A percentile compares a stretch with the other conserved stretches of the same genome.
phyloP scores from a whole-genome alignment of 2,329 filamentous ascomycete species.

The Epichloe gansuensis region DNA sequence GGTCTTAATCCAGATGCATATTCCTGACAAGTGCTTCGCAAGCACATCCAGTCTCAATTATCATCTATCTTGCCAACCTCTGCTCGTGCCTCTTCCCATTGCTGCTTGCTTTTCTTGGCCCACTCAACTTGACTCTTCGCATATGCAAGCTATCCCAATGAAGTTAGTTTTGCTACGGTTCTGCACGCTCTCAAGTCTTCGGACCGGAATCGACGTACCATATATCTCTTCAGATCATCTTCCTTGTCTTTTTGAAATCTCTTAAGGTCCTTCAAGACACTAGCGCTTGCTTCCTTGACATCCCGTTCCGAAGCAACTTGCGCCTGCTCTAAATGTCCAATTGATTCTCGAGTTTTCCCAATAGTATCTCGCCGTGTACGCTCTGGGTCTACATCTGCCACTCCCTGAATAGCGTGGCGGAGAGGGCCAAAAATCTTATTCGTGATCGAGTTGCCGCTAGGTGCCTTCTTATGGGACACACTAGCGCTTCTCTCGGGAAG shows the following conservation, averaged over 20 bases:
- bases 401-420: slow-evolving; percentile 88
- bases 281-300: slow-evolving; percentile 81
- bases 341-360: slow-evolving; percentile 83
- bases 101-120: slow-evolving; percentile 79
- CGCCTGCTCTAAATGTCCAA: slow-evolving; percentile 79
- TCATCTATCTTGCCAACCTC: slow-evolving; percentile 82
- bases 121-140: slow-evolving; percentile 88
- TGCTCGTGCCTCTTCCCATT: slow-evolving; percentile 79
- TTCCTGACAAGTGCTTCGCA: background rate
- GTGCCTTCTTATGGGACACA: slow-evolving; percentile 58
- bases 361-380: slow-evolving; percentile 84
- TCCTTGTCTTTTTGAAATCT: slow-evolving; percentile 94
- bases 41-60: slow-evolving; percentile 20
- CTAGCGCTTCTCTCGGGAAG: slow-evolving; percentile 41
- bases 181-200: background rate
- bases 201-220: slow-evolving; percentile 49
- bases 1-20: background rate
- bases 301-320: slow-evolving; percentile 79
- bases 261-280: slow-evolving; percentile 79
- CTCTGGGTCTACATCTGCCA: slow-evolving; percentile 93
- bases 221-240: slow-evolving; percentile 82
- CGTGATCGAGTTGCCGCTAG: slow-evolving; percentile 82
- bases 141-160: slow-evolving; percentile 58
- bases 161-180: slow-evolving; percentile 12
- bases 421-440: slow-evolving; percentile 90